Evolutionary conservation across 176 grass and related monocot genomes (phyloP), one percentile per base, ranked within the genome.

Genomic region (Lolium rigidum): DNA sequence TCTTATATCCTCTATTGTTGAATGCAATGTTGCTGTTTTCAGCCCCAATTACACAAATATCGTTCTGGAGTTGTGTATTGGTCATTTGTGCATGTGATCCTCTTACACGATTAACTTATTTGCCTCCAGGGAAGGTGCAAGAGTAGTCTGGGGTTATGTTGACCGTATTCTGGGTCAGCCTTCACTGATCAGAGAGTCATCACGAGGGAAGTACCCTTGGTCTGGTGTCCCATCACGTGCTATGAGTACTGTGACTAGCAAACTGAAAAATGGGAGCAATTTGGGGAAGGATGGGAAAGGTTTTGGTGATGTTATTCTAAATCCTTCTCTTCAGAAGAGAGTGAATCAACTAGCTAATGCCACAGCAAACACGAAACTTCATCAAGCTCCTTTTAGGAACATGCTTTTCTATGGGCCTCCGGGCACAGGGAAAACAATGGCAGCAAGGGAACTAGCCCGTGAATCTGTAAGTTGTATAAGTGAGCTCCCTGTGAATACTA

Each of bases 341-440:
- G 89, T 95, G 66, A 83, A 92, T 74, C 93, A 95, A 85, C 94
- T 98, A 84, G 92, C 94, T 70, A 90, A 82, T 94, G 94, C 97
- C 76, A 98, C 97, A 9, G 90, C 97, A 64, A 98, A 95, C 86
- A 98, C 97, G 0, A 98, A 98, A 86, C 82, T 91, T 82, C 93
- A 98, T 89, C 97, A 98, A 84, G 97, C 97, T 58, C 97, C 97
- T 81, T 98, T 98, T 80, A 90, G 97, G 72, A 98, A 98, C 80
- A 98, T 98, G 94, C 88, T 98, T 70, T 98, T 98, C 71, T 98
- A 98, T 89, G 97, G 97, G 10, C 97, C 97, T 83, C 97, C 97
- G 52, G 94, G 97, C 82, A 98, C 97, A 73, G 97, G 96, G 39
- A 98, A 98, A 89, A 98, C 97, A 52, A 95, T 98, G 92, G 97